These are phyloP conservation scores for Pholiota molesta DNA, from an alignment of 768 basidiomycete genomes.

Conservation along the genomic window DNA sequence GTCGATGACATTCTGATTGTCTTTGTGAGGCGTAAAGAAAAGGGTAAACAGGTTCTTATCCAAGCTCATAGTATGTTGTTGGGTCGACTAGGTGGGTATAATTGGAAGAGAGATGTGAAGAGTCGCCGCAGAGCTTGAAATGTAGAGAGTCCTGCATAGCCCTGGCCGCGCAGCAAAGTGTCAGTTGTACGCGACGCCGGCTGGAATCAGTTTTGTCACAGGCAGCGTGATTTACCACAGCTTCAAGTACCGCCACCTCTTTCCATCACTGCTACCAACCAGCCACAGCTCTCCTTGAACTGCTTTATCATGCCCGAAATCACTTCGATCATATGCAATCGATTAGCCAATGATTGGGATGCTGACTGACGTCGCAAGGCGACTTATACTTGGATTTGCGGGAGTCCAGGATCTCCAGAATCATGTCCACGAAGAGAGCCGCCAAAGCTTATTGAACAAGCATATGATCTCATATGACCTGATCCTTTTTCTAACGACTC, in stretches of 20 bases:
- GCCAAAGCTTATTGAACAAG: too few relatives aligned
- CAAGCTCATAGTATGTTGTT: constrained; percentile 61
- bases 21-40: constrained; percentile 58
- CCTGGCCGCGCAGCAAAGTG: constrained; percentile 15
- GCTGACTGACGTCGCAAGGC: too few relatives aligned
- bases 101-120: constrained; percentile 7
- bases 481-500: too few relatives aligned
- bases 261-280: too few relatives aligned
- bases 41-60: constrained; percentile 89
- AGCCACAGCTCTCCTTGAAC: not conserved
- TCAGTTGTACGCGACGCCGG: not conserved
- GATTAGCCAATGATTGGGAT: too few relatives aligned
- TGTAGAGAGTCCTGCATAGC: constrained; percentile 17
- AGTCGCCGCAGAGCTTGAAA: constrained; percentile 4
- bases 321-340: too few relatives aligned
- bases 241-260: not conserved
- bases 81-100: constrained; percentile 13
- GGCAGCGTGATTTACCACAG: constrained; percentile 8
- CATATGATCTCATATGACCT: too few relatives aligned
- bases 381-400: too few relatives aligned
- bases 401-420: too few relatives aligned
- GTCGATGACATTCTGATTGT: constrained; percentile 65
- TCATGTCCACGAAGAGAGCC: too few relatives aligned
- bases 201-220: constrained; percentile 16
- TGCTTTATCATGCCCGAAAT: not conserved